These are phyloP conservation scores for Themeda triandra DNA, from an alignment of 176 grass and related monocot genomes.

Conservation along the genomic window DNA sequence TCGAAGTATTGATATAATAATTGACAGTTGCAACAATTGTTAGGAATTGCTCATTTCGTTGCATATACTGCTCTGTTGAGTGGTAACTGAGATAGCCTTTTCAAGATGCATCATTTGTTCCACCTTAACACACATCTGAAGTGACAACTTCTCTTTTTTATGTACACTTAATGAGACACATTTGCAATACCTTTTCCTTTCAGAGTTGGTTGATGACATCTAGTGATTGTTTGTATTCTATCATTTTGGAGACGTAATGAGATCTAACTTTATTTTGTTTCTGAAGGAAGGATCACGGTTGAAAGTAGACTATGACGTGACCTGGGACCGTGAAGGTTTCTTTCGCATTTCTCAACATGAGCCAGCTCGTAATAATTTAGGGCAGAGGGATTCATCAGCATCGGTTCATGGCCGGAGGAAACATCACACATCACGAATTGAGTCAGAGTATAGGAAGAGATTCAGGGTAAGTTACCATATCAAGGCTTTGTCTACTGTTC, in stretches of 20 bases:
- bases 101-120: neutral
- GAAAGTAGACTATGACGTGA: constrained; percentile 93
- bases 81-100: neutral
- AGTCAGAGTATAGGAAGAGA: constrained; percentile 74
- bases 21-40: neutral
- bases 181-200: neutral
- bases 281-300: constrained; percentile 77
- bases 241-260: constrained; percentile 10
- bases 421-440: constrained; percentile 35
- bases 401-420: constrained; percentile 40
- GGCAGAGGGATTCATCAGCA: constrained; percentile 32
- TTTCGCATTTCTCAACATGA: constrained; percentile 55
- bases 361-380: constrained; percentile 30
- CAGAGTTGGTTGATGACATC: neutral
- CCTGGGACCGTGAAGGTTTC: constrained; percentile 72
- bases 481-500: neutral
- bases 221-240: constrained; percentile 15
- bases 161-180: neutral
- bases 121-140: neutral
- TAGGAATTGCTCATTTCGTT: constrained; percentile 6
- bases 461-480: constrained; percentile 64
- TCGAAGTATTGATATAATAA: neutral
- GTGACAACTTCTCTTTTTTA: neutral
- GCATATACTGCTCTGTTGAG: neutral
- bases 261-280: constrained; percentile 31